These are phyloP conservation scores for Crithidia mellificae DNA, from an alignment of 208 protist species.

Conservation along the genomic window DNA sequence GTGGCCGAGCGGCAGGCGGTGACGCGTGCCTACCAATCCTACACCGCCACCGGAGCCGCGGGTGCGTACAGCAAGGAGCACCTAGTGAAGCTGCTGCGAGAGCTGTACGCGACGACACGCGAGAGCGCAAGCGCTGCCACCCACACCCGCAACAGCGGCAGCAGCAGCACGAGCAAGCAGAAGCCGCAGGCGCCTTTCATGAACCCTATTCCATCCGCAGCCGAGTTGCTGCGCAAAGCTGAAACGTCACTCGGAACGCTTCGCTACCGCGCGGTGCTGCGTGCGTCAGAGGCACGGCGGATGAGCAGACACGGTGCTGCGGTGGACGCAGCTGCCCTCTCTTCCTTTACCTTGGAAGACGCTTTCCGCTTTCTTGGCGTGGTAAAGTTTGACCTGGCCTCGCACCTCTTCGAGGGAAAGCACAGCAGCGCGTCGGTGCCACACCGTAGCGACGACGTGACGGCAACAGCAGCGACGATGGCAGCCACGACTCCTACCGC, in stretches of 20 bases:
- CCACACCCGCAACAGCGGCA: no score
- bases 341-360: constrained; percentile 20
- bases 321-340: not conserved
- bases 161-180: no score
- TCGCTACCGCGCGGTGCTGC: constrained; percentile 17
- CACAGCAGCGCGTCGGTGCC: not conserved
- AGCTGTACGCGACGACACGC: constrained; percentile 13
- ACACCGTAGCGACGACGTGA: not conserved
- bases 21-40: not conserved
- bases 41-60: not conserved
- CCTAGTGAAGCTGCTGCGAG: constrained; percentile 14
- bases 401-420: not conserved
- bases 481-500: not conserved
- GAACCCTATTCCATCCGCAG: not conserved
- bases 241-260: constrained; percentile 20
- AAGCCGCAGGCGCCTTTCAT: not conserved
- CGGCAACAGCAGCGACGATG: not conserved
- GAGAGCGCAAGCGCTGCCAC: not conserved
- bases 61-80: not conserved
- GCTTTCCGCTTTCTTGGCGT: constrained; percentile 9
- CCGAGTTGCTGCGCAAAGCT: constrained; percentile 14
- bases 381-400: constrained; percentile 10
- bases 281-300: not conserved
- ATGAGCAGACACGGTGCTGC: not conserved
- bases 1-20: constrained; percentile 6